Conservation (phyloP, 371 early-diverging fungal genomes). For the Lichtheimia hyalospora region DNA sequence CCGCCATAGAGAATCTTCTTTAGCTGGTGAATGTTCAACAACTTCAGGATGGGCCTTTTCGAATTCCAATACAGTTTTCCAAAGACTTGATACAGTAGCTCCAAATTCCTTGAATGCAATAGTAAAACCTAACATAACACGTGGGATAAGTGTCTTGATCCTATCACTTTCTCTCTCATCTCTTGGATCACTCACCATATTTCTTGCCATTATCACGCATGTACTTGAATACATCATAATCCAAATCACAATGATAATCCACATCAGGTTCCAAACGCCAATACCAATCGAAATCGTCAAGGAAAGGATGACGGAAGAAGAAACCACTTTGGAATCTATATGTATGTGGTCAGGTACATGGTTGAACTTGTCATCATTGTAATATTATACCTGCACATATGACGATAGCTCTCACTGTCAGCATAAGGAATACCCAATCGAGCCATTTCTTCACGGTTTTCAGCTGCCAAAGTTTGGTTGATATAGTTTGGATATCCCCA, state of each 20-base stretch:
- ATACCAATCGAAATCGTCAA: constrained; percentile 85
- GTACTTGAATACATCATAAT: constrained; percentile 87
- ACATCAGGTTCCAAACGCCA: constrained; percentile 97
- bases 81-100: constrained; percentile 74
- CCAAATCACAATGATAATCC: constrained; percentile 83
- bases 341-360: neutral
- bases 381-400: constrained; percentile 87
- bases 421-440: constrained; percentile 76
- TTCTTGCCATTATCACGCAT: constrained; percentile 77
- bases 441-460: constrained; percentile 59
- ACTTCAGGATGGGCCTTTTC: constrained; percentile 42
- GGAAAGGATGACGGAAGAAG: constrained; percentile 84
- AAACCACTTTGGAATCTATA: constrained; percentile 64
- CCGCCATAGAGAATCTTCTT: constrained; percentile 37
- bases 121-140: constrained; percentile 41
- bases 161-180: neutral
- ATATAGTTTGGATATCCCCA: constrained; percentile 90
- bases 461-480: constrained; percentile 66
- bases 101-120: constrained; percentile 75
- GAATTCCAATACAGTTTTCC: constrained; percentile 60
- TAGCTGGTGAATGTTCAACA: constrained; percentile 27
- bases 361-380: too few species aligned
- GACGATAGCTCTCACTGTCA: constrained; percentile 81
- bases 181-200: constrained; percentile 57
- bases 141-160: too few species aligned